Base-by-base conservation (phyloP, 306 rosid species). In the Oemleria cerasiformis region DNA sequence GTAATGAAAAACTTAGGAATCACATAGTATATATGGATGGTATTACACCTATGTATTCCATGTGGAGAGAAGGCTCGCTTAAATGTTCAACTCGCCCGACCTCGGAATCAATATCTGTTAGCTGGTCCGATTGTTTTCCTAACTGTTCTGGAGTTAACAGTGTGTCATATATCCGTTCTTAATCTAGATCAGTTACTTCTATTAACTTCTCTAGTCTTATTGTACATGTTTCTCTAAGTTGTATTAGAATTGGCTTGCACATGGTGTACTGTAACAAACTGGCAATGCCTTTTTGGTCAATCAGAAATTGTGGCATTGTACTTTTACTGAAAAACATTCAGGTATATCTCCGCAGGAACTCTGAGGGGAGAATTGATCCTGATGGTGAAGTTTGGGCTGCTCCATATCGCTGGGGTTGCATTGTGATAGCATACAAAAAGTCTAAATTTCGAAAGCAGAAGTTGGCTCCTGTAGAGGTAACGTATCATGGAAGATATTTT, bases 351-450 rank as follows among this genome's bases (percentile, higher is more conserved):
- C 81, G 94, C 91, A 90, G 96, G 92, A 90, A 88, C 90, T 16
- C 67, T 68, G 92, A 83, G 57, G 97, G 97, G 74, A 85, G 76
- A 75, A 75, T 89, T 45, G 97, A 93, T 76, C 84, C 85, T 67
- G 81, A 83, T 20, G 97, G 97, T 68, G 82, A 84, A 80, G 82
- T 90, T 69, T 93, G 97, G 93, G 91, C 93, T 44, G 90, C 89
- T 70, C 98, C 98, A 7, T 92, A 90, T 77, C 84, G 98, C 74
- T 92, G 90, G 97, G 96, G 98, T 64, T 87, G 96, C 86, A 83
- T 90, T 86, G 97, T 93, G 48, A 93, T 93, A 73, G 96, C 98
- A 34, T 93, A 93, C 96, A 91, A 88, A 81, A 90, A 85, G 74
- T 81, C 59, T 72, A 84, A 80, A 78, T 93, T 93, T 80, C 92